Evolutionary conservation across 2,329 filamentous ascomycete species (phyloP).

Genomic region (Pseudocercospora musae): DNA sequence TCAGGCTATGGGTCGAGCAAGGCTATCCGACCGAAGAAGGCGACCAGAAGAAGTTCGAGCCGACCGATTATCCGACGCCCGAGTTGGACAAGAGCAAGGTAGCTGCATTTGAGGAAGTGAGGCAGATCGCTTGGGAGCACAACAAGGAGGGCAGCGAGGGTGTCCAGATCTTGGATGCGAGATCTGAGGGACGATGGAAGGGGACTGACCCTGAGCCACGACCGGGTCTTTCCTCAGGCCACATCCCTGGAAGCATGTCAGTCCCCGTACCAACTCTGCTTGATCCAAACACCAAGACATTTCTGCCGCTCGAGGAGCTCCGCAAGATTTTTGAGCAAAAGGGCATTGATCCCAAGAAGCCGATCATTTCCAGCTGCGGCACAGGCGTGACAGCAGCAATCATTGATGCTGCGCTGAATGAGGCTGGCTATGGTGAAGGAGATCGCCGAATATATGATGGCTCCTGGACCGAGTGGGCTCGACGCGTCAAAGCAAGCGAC

Average conservation of each 20-base stretch:
- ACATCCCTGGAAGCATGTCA: slow-evolving; percentile 84
- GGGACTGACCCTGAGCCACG: slow-evolving; percentile 84
- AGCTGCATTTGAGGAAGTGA: slow-evolving; percentile 77
- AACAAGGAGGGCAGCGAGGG: slow-evolving; percentile 81
- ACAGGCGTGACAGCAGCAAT: slow-evolving; percentile 92
- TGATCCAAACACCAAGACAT: slow-evolving; percentile 77
- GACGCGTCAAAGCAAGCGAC: slow-evolving; percentile 34
- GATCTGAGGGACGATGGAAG: slow-evolving; percentile 73
- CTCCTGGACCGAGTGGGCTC: slow-evolving; percentile 73
- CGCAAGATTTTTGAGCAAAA: slow-evolving; percentile 73
- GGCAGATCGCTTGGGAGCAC: slow-evolving; percentile 68
- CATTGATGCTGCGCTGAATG: slow-evolving; percentile 79
- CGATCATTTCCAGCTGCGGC: slow-evolving; percentile 84
- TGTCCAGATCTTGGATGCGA: slow-evolving; percentile 84
- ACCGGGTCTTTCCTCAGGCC: slow-evolving; percentile 76
- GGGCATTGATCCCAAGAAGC: slow-evolving; percentile 72
- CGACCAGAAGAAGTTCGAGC: slow-evolving; percentile 51
- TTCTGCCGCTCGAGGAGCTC: slow-evolving; percentile 69
- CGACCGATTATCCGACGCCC: slow-evolving; percentile 43
- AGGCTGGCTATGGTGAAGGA: slow-evolving; percentile 70
- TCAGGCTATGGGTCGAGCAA: slow-evolving; percentile 85
- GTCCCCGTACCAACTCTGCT: slow-evolving; percentile 77
- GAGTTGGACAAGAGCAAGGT: slow-evolving; percentile 59
- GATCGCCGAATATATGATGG: slow-evolving; percentile 79
- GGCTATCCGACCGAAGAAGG: slow-evolving; percentile 81